Evolutionary conservation across 1,284 basidiomycete species (phyloP).

Genomic region (Boletellus deceptivus): DNA sequence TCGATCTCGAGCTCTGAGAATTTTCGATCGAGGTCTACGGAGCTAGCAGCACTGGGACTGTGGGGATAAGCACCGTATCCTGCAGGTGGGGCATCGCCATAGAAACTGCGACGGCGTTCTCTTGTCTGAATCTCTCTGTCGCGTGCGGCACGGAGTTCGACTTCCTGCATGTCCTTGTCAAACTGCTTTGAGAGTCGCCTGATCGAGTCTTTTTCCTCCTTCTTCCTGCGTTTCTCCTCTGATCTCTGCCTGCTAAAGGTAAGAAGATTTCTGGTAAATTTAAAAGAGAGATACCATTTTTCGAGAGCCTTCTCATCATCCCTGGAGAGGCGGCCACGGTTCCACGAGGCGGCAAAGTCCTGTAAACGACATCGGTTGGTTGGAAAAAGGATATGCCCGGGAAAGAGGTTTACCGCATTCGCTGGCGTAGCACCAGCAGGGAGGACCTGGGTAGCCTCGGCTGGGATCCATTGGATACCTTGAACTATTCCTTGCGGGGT

Average conservation of each 20-base stretch:
- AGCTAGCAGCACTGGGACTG: slow-evolving; percentile 21
- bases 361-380: slow-evolving; percentile 26
- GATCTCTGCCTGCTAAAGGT: slow-evolving; percentile 47
- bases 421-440: slow-evolving; percentile 61
- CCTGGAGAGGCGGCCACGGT: slow-evolving; percentile 39
- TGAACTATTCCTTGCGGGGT: slow-evolving; percentile 62
- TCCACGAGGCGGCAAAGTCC: slow-evolving; percentile 62
- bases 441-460: slow-evolving; percentile 58
- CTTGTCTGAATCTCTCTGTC: slow-evolving; percentile 48
- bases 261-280: slow-evolving; percentile 4
- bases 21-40: slow-evolving; percentile 30
- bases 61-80: slow-evolving; percentile 26
- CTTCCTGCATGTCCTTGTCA: slow-evolving; percentile 46
- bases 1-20: slow-evolving; percentile 34
- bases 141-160: slow-evolving; percentile 50
- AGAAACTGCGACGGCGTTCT: slow-evolving; percentile 36
- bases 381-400: not conserved
- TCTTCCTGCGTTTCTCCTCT: slow-evolving; percentile 55
- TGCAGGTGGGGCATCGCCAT: slow-evolving; percentile 29
- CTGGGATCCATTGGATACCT: slow-evolving; percentile 76
- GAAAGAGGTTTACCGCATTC: slow-evolving; percentile 41
- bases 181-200: slow-evolving; percentile 50
- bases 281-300: slow-evolving; percentile 45
- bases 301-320: slow-evolving; percentile 44
- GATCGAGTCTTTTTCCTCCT: slow-evolving; percentile 54